phyloP scores from a whole-genome alignment of 495 filamentous ascomycete species.

The Hyaloscypha finlandica region DNA sequence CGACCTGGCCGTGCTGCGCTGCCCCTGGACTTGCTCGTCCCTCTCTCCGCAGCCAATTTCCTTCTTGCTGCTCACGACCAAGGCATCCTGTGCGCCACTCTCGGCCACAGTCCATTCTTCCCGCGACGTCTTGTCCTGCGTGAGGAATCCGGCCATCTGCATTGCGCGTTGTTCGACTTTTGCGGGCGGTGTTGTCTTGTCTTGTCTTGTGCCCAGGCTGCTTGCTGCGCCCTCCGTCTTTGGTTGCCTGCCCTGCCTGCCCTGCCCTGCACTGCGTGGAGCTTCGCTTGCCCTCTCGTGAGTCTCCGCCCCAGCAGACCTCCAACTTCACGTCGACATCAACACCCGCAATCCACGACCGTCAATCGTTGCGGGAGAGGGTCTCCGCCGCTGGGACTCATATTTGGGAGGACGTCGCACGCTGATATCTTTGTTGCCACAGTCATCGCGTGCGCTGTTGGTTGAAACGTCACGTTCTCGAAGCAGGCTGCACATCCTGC shows the following conservation, averaged over 20 bases:
- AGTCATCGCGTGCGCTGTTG: conserved; percentile 26
- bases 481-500: conserved; percentile 1
- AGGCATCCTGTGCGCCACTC: neutral
- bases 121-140: neutral
- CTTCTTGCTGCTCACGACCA: neutral
- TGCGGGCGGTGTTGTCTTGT: neutral
- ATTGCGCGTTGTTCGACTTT: neutral
- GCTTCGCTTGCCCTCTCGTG: conserved; percentile 1
- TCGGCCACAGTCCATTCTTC: conserved; percentile 1
- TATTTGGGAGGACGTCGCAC: neutral
- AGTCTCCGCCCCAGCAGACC: conserved; percentile 11
- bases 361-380: conserved; percentile 14
- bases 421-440: conserved; percentile 15
- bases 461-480: conserved; percentile 21
- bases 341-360: conserved; percentile 16
- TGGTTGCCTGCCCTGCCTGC: conserved; percentile 7
- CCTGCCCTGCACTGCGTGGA: neutral
- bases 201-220: neutral
- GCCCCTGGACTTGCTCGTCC: neutral
- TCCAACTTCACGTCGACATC: conserved; percentile 7
- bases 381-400: neutral
- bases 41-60: neutral
- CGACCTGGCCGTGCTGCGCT: too few relatives aligned
- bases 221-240: conserved; percentile 7
- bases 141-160: neutral